These are phyloP conservation scores for Didymella segeticola DNA, from an alignment of 2,329 filamentous ascomycete species.

Conservation along the genomic window DNA sequence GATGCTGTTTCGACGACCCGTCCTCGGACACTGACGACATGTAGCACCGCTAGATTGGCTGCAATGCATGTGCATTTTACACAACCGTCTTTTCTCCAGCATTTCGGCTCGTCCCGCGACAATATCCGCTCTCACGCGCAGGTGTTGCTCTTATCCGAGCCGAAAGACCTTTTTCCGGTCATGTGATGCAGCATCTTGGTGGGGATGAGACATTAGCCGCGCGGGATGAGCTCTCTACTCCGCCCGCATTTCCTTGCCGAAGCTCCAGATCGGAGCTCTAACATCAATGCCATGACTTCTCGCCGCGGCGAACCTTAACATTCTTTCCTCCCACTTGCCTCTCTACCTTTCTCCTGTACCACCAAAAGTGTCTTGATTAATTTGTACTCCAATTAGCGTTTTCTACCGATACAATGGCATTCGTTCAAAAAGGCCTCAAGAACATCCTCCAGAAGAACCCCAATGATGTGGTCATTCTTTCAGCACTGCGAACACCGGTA, in stretches of 20 bases:
- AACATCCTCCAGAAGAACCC: constrained; percentile 80
- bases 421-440: constrained; percentile 68
- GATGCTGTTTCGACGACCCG: constrained; percentile 2
- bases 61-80: constrained; percentile 17
- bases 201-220: constrained; percentile 36
- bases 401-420: constrained; percentile 46
- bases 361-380: constrained; percentile 5
- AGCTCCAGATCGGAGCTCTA: constrained; percentile 36
- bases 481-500: constrained; percentile 86
- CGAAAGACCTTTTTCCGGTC: constrained; percentile 20
- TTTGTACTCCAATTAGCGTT: constrained; percentile 20
- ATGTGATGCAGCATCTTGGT: constrained; percentile 16
- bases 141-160: constrained; percentile 11
- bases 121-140: constrained; percentile 2
- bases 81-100: constrained; percentile 5
- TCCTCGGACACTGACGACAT: constrained; percentile 6
- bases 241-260: constrained; percentile 46
- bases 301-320: constrained; percentile 17
- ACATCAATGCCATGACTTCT: constrained; percentile 29
- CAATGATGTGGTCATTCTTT: constrained; percentile 85
- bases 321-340: constrained; percentile 12
- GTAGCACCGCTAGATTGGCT: constrained; percentile 13
- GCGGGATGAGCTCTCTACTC: constrained; percentile 23
- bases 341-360: constrained; percentile 13
- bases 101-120: constrained; percentile 7